Base-by-base conservation (phyloP, 1,284 basidiomycete species). In the Irpex lacteus region DNA sequence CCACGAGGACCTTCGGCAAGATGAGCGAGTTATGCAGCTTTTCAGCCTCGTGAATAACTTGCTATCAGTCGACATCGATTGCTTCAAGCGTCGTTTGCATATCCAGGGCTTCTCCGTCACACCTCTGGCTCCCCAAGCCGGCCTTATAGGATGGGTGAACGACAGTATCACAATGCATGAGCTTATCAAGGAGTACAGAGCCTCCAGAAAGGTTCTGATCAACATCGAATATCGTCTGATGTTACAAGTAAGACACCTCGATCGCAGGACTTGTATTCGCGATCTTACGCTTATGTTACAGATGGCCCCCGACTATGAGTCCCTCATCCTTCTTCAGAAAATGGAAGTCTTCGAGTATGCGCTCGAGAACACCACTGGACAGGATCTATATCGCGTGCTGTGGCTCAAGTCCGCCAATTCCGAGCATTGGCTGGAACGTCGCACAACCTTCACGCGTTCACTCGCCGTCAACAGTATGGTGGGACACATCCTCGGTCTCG, bases 311-410 rank as follows among this genome's bases (percentile, higher is more conserved):
- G 98, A 99, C 76, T 99, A 99, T 76, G 98, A 99, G 77, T 92
- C 91, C 70, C 81, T 99, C 53, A 96, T 94, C 37, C 82, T 98
- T 2, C 85, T 99, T 65, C 96, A 99, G 77, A 99, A 99, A 81
- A 95, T 99, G 50, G 98, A 99, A 75, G 98, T 99, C 18, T 99
- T 99, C 78, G 96, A 99, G 76, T 99, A 99, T 73, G 97, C 98
- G 3, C 83, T 99, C 52, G 97, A 99, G 78, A 99, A 99, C 73
- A 99, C 98, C 0, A 98, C 96, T 0, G 98, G 98, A 0, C 98
- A 99, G 79, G 98, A 99, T 76, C 82, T 99, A n/a, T 99, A 99
- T 77, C 85, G 96, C 19, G 96, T 99, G 21, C 81, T 99, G 13
- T 99, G 98, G 98, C 83, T 99, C 67, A 98, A 97, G 81, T 95